Percentiles rank a stretch among this genome's conserved stretches.
Evolutionary conservation across 2,329 filamentous ascomycete species (phyloP).

Genomic region (Colletotrichum eremochloae): DNA sequence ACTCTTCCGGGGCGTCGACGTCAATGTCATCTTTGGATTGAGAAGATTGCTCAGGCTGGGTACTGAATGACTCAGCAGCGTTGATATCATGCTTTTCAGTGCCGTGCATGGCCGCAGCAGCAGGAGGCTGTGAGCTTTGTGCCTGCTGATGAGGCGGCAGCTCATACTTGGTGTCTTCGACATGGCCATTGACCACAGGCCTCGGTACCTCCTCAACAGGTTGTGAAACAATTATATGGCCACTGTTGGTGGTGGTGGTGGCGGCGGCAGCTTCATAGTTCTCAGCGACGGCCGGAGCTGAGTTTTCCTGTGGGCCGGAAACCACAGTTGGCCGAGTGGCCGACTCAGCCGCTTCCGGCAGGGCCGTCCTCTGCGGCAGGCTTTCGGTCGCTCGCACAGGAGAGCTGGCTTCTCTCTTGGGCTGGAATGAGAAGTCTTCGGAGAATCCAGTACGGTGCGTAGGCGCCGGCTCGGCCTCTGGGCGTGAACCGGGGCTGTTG

Average conservation of each 20-base stretch:
- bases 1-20: conserved; percentile 21
- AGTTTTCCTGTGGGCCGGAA: conserved; percentile 27
- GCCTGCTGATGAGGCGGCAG: conserved; percentile 8
- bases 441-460: background rate
- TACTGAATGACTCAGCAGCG: conserved; percentile 8
- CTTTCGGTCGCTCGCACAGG: conserved; percentile 30
- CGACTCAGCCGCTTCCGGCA: conserved; percentile 37
- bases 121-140: conserved; percentile 4
- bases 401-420: conserved; percentile 37
- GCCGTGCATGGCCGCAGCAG: background rate
- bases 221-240: conserved; percentile 4
- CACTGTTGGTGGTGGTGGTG: background rate
- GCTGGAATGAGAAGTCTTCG: conserved; percentile 30
- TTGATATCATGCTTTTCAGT: conserved; percentile 1
- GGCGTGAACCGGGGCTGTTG: conserved; percentile 13
- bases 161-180: conserved; percentile 4
- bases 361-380: conserved; percentile 21
- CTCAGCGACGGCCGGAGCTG: conserved; percentile 23
- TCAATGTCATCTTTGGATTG: conserved; percentile 29
- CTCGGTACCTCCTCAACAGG: conserved; percentile 1
- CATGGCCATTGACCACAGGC: conserved; percentile 20
- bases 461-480: conserved; percentile 4
- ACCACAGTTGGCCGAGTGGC: conserved; percentile 17
- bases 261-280: background rate
- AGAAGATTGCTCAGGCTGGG: background rate